Conservation (phyloP, 768 basidiomycete genomes). For the Mycena leptocephala region DNA sequence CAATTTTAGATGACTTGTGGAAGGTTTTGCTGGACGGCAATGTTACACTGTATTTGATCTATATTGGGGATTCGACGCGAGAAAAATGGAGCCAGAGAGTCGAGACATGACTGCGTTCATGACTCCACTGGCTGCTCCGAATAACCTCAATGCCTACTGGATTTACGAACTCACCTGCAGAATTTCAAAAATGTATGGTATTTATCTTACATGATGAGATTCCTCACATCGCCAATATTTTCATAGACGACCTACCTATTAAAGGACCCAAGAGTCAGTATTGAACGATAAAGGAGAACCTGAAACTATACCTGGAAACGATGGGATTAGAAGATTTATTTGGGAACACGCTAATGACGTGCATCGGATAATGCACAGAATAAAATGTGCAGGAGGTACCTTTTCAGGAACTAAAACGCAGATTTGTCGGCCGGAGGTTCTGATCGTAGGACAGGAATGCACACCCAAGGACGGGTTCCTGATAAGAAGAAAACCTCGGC, state of each 20-base stretch:
- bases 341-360: slow-evolving; percentile 52
- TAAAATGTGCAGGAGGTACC: no score
- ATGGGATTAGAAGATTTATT: slow-evolving; percentile 1
- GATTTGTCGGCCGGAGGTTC: slow-evolving; percentile 37
- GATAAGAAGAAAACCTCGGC: neutral
- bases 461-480: neutral
- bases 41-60: no score
- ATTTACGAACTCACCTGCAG: slow-evolving; percentile 33
- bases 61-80: no score
- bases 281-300: slow-evolving; percentile 32
- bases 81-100: no score
- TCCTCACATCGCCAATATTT: slow-evolving; percentile 42
- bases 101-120: no score
- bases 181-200: slow-evolving; percentile 40
- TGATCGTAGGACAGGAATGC: slow-evolving; percentile 10
- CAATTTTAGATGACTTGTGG: neutral
- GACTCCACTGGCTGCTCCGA: no score
- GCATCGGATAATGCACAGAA: slow-evolving; percentile 48
- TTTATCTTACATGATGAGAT: slow-evolving; percentile 52
- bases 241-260: slow-evolving; percentile 50
- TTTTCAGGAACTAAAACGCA: slow-evolving; percentile 40
- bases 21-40: neutral
- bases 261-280: slow-evolving; percentile 46
- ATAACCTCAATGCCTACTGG: neutral
- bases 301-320: slow-evolving; percentile 36